These are phyloP conservation scores for Moesziomyces sp. DNA, from an alignment of 1,284 basidiomycete genomes.

Conservation along the genomic window DNA sequence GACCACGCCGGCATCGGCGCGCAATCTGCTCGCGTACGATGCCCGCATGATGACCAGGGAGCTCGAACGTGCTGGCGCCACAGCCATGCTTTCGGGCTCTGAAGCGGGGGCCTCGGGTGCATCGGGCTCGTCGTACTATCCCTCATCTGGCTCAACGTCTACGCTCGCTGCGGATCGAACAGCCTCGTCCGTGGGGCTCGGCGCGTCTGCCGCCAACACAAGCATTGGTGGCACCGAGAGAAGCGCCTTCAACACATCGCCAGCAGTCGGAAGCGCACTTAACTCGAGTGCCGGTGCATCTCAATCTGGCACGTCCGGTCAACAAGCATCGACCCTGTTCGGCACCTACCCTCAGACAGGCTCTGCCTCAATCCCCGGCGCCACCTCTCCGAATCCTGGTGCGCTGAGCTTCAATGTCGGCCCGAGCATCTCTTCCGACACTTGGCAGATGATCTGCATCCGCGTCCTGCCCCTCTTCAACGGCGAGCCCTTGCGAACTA, in stretches of 20 bases:
- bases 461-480: conserved; percentile 91
- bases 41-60: conserved; percentile 47
- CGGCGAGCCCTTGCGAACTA: conserved; percentile 84
- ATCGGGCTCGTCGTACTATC: conserved; percentile 7
- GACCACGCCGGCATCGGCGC: conserved; percentile 33
- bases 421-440: conserved; percentile 40
- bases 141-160: conserved; percentile 14
- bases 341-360: conserved; percentile 12
- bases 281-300: conserved; percentile 3
- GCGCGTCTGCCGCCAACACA: not conserved
- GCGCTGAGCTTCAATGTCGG: conserved; percentile 16
- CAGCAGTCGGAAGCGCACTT: conserved; percentile 14
- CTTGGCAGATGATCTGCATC: conserved; percentile 83
- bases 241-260: conserved; percentile 12
- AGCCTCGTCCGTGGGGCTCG: conserved; percentile 3
- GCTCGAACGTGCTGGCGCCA: conserved; percentile 45
- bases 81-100: conserved; percentile 39
- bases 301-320: conserved; percentile 8
- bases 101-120: conserved; percentile 15
- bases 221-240: conserved; percentile 5
- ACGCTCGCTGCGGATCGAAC: conserved; percentile 23
- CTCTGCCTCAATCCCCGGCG: conserved; percentile 3
- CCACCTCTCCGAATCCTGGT: conserved; percentile 29
- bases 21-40: conserved; percentile 32
- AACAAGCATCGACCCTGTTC: conserved; percentile 7